phyloP scores from a whole-genome alignment of 345 rosid species.

The Syzygium jambos region DNA sequence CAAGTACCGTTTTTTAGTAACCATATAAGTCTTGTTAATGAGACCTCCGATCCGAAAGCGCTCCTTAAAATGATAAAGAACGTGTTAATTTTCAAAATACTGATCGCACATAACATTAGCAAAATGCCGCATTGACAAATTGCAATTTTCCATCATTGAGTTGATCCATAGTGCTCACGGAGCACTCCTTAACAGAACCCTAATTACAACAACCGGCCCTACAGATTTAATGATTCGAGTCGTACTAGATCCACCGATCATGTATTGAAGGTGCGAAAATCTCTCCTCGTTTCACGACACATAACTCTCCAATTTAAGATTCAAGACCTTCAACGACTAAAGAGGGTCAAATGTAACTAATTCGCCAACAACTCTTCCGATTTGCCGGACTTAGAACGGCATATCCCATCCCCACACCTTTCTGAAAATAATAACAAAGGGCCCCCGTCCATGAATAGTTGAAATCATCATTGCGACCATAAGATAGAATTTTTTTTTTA shows the following conservation, averaged over 20 bases:
- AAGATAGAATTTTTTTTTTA: not conserved
- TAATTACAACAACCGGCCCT: not conserved
- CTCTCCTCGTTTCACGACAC: not conserved
- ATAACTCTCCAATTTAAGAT: not conserved
- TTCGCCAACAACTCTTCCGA: not conserved
- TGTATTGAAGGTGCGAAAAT: not conserved
- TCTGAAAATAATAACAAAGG: not conserved
- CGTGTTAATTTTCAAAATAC: not conserved
- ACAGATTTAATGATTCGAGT: not conserved
- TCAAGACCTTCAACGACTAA: not conserved
- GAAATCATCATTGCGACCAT: not conserved
- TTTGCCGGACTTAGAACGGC: not conserved
- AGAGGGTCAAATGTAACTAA: not conserved
- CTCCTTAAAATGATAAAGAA: not conserved
- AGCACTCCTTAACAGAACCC: not conserved
- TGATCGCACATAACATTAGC: no score
- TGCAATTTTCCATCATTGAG: not conserved
- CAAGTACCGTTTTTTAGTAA: not conserved
- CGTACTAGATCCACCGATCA: not conserved
- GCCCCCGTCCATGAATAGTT: not conserved
- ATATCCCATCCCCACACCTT: not conserved
- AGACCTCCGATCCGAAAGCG: no score
- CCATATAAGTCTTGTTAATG: no score
- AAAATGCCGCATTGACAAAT: not conserved
- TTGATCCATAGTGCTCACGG: not conserved